Evolutionary conservation across 257 asterid species (phyloP), one percentile per base, ranked within the genome.

Genomic region (Przewalskia tangutica): DNA sequence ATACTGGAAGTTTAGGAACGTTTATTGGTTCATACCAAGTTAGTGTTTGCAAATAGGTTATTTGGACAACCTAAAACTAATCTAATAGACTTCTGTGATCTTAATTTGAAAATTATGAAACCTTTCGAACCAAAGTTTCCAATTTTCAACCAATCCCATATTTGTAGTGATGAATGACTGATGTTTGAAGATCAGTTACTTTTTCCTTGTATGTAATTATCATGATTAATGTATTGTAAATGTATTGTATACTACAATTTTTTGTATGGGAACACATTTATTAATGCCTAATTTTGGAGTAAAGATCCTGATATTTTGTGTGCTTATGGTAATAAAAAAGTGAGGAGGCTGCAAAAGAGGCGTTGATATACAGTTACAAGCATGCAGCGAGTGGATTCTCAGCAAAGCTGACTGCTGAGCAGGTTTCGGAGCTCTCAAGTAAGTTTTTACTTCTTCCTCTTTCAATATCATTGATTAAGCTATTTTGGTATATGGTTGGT

Each of bases 301-400:
- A 7, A 75, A 50, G 14, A 13, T 50, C 80, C 62, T 55, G 18
- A 36, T 80, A 36, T 77, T 77, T 27, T 62, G 10, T n/a, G 70
- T 0, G 17, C 38, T 54, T 23, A 8, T 50, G 79, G 62, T 27
- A 62, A 78, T 67, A 17, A 18, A 83, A 76, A 58, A 94, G 98
- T 86, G 97, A 92, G 92, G 97, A 89, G 63, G 97, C 97, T 82
- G 98, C 98, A 66, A 93, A 92, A 84, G 92, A 79, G 80, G 94
- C 97, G 23, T 81, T 95, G 90, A 14, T 91, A 82, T 93, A 95
- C 80, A 90, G 93, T 71, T 95, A 95, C 88, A 92, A 91, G 92
- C 90, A 90, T 83, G 98, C 98, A 84, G 92, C 97, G 8, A 87
- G 92, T 87, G 98, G 98, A 0, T 95, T 95, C 85, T 95, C 98